Evolutionary conservation across 306 rosid genomes (phyloP), one percentile per base, ranked within the genome.

Genomic region (Geum urbanum): DNA sequence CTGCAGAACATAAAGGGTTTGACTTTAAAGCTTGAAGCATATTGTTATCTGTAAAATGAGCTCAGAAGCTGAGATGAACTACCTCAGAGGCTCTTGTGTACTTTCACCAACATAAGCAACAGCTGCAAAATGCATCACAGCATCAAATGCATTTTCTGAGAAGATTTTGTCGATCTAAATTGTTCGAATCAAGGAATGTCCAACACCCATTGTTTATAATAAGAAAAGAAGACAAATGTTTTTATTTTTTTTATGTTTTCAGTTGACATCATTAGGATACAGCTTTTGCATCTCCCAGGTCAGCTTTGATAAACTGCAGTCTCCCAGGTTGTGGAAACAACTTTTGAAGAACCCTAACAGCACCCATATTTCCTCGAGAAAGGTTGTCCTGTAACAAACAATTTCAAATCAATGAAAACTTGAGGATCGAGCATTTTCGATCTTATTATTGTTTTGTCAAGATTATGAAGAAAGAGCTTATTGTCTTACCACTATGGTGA

Each of bases 21-120:
- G 39, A 18, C 5, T 7, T 46, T 24, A 66, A 20, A 57, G 40
- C 18, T 27, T 27, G 3, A 65, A 47, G 9, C 40, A 20, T 15
- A 59, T 35, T 1, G 5, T 59, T 59, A 15, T 7, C 5, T 43
- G 49, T 18, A 19, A 51, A 19, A 15, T 24, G 8, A 27, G 65
- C 43, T 32, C 35, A 47, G 61, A 59, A 44, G 3, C 3, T 4
- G 14, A 18, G 40, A 13, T 62, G 6, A 24, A 60, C 72, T 68
- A 89, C 97, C 90, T 80, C 81, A 95, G 90, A 16, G 99, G 99
- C 79, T 89, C 77, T 20, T 79, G 74, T 58, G 99, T 91, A 82
- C 99, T 95, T 81, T 95, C 99, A 68, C 99, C 97, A 8, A 95
- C 99, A 77, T 95, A 95, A 10, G 99, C 99, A 74, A 95, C 97